Conservation (phyloP, 106 monocot species). For the Alisma plantagoaquatica region DNA sequence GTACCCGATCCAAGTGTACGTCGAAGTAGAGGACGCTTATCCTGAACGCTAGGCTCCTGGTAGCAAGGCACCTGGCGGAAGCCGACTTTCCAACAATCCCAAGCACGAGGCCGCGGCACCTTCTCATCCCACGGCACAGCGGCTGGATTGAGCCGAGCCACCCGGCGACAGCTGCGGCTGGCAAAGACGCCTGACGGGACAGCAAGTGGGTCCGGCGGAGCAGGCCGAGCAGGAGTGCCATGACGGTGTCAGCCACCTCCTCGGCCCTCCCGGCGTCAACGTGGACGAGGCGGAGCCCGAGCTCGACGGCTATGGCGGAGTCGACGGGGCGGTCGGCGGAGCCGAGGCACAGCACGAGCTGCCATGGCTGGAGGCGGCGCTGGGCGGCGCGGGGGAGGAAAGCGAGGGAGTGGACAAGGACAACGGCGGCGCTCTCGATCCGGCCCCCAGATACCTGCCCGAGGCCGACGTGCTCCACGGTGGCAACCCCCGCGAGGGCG, state of each 20-base stretch:
- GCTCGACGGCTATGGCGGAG: constrained; percentile 68
- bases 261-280: constrained; percentile 63
- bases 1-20: constrained; percentile 20
- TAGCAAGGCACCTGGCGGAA: constrained; percentile 63
- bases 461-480: constrained; percentile 65
- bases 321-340: constrained; percentile 70
- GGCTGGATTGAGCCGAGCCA: constrained; percentile 79
- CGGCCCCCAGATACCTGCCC: constrained; percentile 34
- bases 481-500: constrained; percentile 38
- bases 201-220: constrained; percentile 62
- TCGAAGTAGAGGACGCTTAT: constrained; percentile 90
- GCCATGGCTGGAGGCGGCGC: no score
- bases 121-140: constrained; percentile 69
- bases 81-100: constrained; percentile 49
- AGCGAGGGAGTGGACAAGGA: constrained; percentile 64
- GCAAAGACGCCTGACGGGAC: constrained; percentile 40
- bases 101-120: constrained; percentile 84
- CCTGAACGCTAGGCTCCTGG: constrained; percentile 65
- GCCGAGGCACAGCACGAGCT: constrained; percentile 58
- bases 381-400: no score
- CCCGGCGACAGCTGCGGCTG: constrained; percentile 35
- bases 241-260: constrained; percentile 83
- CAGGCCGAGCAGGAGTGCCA: constrained; percentile 66
- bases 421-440: constrained; percentile 56
- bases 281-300: constrained; percentile 69